phyloP scores from a whole-genome alignment of 2,329 filamentous ascomycete genomes.

The Orbilia blumenaviensis region DNA sequence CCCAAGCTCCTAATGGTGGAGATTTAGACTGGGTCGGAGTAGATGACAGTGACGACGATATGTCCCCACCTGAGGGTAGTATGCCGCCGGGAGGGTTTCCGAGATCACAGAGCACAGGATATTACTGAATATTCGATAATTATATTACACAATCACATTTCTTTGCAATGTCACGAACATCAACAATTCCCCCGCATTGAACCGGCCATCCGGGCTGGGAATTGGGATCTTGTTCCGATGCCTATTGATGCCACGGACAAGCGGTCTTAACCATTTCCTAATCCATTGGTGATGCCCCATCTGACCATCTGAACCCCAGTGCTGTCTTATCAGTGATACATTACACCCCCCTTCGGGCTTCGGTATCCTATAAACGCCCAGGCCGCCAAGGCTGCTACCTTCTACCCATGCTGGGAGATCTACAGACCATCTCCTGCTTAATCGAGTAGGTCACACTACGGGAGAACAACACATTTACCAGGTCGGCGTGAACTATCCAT shows the following conservation, averaged over 20 bases:
- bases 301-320: constrained; percentile 20
- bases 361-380: constrained; percentile 12
- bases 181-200: not conserved
- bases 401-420: constrained; percentile 17
- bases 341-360: not conserved
- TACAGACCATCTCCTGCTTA: constrained; percentile 31
- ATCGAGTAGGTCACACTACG: constrained; percentile 31
- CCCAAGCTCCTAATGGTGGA: constrained; percentile 35
- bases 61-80: not conserved
- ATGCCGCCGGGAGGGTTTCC: constrained; percentile 38
- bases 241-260: constrained; percentile 22
- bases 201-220: not conserved
- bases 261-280: constrained; percentile 37
- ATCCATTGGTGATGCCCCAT: constrained; percentile 30
- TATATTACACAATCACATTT: not conserved
- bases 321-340: constrained; percentile 24
- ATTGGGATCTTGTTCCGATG: not conserved
- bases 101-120: constrained; percentile 46
- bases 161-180: not conserved
- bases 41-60: constrained; percentile 48
- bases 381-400: constrained; percentile 53
- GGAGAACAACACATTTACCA: constrained; percentile 40
- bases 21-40: constrained; percentile 44
- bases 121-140: constrained; percentile 21
- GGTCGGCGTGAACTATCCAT: constrained; percentile 18